A percentile compares a stretch with the other conserved stretches of the same genome.
phyloP scores from a whole-genome alignment of 2,329 filamentous ascomycete species.

The Ophiocordyceps australis region DNA sequence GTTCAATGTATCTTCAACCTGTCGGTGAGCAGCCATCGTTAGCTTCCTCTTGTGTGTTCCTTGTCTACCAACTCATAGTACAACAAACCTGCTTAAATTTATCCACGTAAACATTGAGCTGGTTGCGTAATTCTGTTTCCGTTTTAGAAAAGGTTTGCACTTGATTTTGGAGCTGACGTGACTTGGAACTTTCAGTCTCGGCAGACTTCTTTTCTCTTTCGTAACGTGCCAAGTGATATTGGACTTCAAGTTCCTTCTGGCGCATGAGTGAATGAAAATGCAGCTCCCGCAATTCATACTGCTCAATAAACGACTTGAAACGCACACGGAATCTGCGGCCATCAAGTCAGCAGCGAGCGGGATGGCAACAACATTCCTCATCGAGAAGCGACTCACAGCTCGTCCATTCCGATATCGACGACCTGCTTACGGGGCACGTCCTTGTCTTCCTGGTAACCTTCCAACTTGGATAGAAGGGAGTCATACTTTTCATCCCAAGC shows the following conservation, averaged over 20 bases:
- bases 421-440: constrained; percentile 66
- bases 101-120: constrained; percentile 96
- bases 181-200: constrained; percentile 62
- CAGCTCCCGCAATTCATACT: constrained; percentile 87
- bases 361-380: constrained; percentile 2
- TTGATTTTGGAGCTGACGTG: constrained; percentile 73
- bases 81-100: constrained; percentile 93
- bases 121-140: constrained; percentile 80
- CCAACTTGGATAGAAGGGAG: constrained; percentile 62
- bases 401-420: constrained; percentile 75
- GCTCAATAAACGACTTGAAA: constrained; percentile 92
- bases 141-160: constrained; percentile 93
- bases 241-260: constrained; percentile 89
- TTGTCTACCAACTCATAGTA: no score
- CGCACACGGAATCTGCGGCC: constrained; percentile 52
- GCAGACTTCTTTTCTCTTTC: constrained; percentile 82
- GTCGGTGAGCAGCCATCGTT: constrained; percentile 20
- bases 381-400: constrained; percentile 44
- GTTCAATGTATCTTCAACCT: constrained; percentile 97
- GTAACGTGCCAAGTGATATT: constrained; percentile 73
- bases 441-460: constrained; percentile 76
- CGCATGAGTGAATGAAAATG: constrained; percentile 86
- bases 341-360: background rate
- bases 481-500: constrained; percentile 77
- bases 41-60: constrained; percentile 63